phyloP scores from a whole-genome alignment of 2,329 filamentous ascomycete species.

The Cladosporium sp. region DNA sequence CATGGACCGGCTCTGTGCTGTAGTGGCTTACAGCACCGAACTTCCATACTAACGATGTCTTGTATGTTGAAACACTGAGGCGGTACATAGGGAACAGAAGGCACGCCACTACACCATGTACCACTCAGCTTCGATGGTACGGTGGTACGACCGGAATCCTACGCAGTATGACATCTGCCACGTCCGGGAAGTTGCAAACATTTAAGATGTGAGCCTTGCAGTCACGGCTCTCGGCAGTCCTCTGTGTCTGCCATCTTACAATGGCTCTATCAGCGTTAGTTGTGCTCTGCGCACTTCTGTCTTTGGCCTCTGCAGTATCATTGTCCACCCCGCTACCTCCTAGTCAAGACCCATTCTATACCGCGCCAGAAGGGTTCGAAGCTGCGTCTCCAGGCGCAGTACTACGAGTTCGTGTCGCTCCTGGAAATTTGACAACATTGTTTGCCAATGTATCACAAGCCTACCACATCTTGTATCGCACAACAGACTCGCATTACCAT shows the following conservation, averaged over 20 bases:
- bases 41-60: background rate
- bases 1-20: background rate
- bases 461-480: conserved; percentile 34
- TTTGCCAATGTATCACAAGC: conserved; percentile 30
- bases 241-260: background rate
- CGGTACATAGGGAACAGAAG: background rate
- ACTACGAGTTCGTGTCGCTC: conserved; percentile 35
- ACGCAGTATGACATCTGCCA: background rate
- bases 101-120: background rate
- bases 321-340: conserved; percentile 30
- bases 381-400: conserved; percentile 35
- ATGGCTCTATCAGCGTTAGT: background rate
- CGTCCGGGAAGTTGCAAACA: background rate
- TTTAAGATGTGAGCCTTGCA: background rate
- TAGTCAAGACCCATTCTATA: conserved; percentile 41
- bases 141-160: background rate
- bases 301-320: background rate
- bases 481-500: conserved; percentile 29
- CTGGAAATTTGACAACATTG: conserved; percentile 30
- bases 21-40: background rate
- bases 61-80: background rate
- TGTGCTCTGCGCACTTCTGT: background rate
- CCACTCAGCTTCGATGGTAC: background rate
- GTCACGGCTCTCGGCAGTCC: background rate
- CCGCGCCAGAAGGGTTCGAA: conserved; percentile 32